Conservation (phyloP, 2,329 filamentous ascomycete species). For the Trichoderma sp. region DNA sequence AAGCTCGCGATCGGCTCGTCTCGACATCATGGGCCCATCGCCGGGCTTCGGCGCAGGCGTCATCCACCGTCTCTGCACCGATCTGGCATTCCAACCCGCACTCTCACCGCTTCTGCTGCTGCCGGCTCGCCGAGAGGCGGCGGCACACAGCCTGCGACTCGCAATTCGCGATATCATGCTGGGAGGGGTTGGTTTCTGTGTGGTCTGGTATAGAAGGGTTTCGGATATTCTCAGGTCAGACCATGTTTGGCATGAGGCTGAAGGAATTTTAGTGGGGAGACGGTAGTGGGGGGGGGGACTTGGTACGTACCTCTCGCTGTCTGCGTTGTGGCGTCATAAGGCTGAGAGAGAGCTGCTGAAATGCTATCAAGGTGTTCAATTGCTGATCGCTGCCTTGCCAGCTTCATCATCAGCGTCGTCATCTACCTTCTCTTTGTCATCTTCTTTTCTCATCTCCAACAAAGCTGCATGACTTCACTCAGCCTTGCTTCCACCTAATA, state of each 20-base stretch:
- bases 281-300: background rate
- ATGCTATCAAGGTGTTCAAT: constrained; percentile 1
- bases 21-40: constrained; percentile 62
- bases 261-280: constrained; percentile 12
- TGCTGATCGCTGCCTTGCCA: background rate
- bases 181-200: background rate
- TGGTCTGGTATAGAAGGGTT: background rate
- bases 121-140: constrained; percentile 24
- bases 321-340: constrained; percentile 18
- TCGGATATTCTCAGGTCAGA: background rate
- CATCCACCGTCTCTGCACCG: constrained; percentile 44
- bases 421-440: background rate
- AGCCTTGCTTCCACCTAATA: background rate
- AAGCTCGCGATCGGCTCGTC: constrained; percentile 63
- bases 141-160: constrained; percentile 26
- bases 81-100: background rate
- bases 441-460: background rate
- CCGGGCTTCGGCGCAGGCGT: constrained; percentile 56
- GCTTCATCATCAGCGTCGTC: background rate
- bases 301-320: background rate
- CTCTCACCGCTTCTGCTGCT: constrained; percentile 16
- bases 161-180: constrained; percentile 24
- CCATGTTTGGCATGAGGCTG: constrained; percentile 17
- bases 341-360: background rate
- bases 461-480: background rate